Evolutionary conservation across 2,329 filamentous ascomycete species (phyloP), one percentile per base, ranked within the genome.

Genomic region (Cordyceps militaris): DNA sequence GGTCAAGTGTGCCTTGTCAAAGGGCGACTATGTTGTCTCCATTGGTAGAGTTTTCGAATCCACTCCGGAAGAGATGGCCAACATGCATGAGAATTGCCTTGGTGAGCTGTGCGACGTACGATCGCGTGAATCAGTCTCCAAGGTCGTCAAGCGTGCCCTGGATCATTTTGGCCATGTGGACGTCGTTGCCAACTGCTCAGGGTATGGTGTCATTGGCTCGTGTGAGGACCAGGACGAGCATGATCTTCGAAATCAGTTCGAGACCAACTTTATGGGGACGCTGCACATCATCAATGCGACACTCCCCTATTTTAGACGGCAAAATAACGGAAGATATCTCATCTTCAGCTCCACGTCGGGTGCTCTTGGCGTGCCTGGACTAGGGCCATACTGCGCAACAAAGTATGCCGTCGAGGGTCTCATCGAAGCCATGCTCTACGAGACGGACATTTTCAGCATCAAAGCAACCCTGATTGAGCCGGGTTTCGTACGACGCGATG

Each of bases 221-320:
- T 97, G 92, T 72, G 94, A 97, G 73, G 94, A 97, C 73, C 94
- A 97, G 74, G 91, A 97, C 71, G 91, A 96, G 69, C 87, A 91
- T 71, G 94, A 97, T 69, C 83, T 97, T 64, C 88, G 91, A 59
- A 93, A 96, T 67, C 94, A 97, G 72, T 97, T 97, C 74, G 91
- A 95, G 77, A 97, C 92, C 23, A 99, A 99, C 72, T 96, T 97
- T 72, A 93, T 96, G 79, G 94, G 94, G 56, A 95, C 91, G 0
- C 74, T 97, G 60, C 89, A 97, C 73, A 96, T 99, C 65, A 87
- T 97, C 59, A 91, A 97, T 70, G 77, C 89, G 21, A 92, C 88
- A 1, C 76, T 97, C 38, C 91, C 92, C 0, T 91, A 96, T 73
- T 95, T 97, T 65, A 85, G 93, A 53, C 79, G 85, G 62, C 86